Percentiles rank a stretch among this genome's conserved stretches.
Evolutionary conservation across 192 early-diverging fungal species (phyloP).

Genomic region (Borealophlyctis nickersoniae): DNA sequence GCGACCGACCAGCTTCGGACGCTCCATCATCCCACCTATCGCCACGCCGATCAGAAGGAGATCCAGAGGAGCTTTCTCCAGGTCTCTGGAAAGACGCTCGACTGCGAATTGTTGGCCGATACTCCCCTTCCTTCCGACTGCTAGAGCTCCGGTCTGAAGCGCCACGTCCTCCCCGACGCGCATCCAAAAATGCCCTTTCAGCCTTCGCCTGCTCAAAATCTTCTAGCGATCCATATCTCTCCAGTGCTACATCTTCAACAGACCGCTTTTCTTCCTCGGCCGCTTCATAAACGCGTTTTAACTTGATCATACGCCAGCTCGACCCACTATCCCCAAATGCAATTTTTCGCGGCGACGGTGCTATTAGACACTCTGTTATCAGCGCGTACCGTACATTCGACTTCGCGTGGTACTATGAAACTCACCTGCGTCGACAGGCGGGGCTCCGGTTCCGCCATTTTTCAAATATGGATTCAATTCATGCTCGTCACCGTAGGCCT

Average conservation of each 20-base stretch:
- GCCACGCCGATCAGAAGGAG: conserved; percentile 11
- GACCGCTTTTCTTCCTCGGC: conserved; percentile 63
- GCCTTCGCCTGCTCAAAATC: conserved; percentile 62
- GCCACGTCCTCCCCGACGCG: conserved; percentile 19
- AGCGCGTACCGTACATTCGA: not conserved
- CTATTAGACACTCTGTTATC: not conserved
- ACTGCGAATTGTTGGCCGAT: conserved; percentile 16
- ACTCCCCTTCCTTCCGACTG: conserved; percentile 3
- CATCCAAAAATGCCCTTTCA: conserved; percentile 64
- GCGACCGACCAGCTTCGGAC: not conserved
- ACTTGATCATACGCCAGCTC: conserved; percentile 79
- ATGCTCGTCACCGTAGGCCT: conserved; percentile 8
- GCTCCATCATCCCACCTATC: not conserved
- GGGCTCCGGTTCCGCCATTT: conserved; percentile 16
- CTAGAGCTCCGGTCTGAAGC: too few species aligned
- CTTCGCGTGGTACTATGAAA: not conserved
- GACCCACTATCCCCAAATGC: conserved; percentile 48
- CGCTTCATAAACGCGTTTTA: conserved; percentile 62
- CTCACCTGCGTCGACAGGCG: not conserved
- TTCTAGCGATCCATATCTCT: conserved; percentile 71
- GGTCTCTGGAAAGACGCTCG: conserved; percentile 20
- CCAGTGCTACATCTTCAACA: conserved; percentile 64
- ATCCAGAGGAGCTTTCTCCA: not conserved
- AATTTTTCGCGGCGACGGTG: conserved; percentile 8
- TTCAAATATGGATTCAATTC: conserved; percentile 43